Evolutionary conservation across 2,329 filamentous ascomycete species (phyloP).

Genomic region (Calonectria henricotiae): DNA sequence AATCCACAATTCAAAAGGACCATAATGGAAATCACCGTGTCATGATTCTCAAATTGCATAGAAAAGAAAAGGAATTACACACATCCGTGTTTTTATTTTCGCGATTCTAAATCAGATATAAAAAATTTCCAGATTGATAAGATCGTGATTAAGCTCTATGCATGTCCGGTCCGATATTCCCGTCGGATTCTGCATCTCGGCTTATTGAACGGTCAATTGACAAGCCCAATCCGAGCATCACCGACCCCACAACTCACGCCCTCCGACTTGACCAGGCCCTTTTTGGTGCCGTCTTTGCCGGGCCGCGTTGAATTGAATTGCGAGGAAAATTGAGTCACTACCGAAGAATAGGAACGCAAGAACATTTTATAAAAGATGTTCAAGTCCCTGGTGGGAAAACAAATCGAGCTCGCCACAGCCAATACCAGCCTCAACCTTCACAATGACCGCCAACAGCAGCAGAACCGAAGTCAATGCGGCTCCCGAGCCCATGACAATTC

Average conservation of each 20-base stretch:
- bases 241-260: conserved; percentile 1
- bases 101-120: no score
- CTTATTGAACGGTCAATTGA: conserved; percentile 1
- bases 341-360: neutral
- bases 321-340: neutral
- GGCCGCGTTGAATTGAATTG: neutral
- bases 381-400: neutral
- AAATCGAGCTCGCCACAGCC: neutral
- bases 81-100: no score
- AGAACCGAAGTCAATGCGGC: conserved; percentile 5
- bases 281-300: neutral
- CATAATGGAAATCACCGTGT: neutral
- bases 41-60: neutral
- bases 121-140: neutral
- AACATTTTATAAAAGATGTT: conserved; percentile 8
- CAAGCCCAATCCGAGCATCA: neutral
- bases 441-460: conserved; percentile 28
- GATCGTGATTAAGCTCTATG: neutral
- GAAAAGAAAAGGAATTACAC: neutral
- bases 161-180: neutral
- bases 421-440: neutral
- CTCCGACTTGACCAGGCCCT: neutral
- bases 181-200: neutral
- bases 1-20: no score
- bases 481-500: conserved; percentile 4